Conservation (phyloP, 1,284 basidiomycete genomes). For the Sphagnurus paluster region DNA sequence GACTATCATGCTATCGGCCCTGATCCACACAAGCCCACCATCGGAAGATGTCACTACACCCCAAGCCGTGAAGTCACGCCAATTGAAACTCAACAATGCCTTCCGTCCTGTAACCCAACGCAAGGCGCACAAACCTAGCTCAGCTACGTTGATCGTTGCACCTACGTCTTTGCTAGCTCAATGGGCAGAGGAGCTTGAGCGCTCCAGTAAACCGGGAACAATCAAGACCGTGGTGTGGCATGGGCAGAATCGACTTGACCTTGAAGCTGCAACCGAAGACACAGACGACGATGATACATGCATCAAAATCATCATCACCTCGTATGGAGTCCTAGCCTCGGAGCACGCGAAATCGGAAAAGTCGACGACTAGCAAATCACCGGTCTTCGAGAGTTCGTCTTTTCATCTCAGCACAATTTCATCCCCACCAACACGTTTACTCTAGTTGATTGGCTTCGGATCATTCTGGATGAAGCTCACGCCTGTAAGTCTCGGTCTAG, state of each 20-base stretch:
- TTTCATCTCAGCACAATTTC: constrained; percentile 8
- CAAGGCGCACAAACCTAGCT: constrained; percentile 35
- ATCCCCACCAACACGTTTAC: constrained; percentile 2
- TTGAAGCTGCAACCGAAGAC: constrained; percentile 61
- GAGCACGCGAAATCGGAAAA: constrained; percentile 75
- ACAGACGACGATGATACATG: constrained; percentile 46
- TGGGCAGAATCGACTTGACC: constrained; percentile 77
- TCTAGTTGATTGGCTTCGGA: constrained; percentile 76
- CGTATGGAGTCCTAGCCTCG: constrained; percentile 85
- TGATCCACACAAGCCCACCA: constrained; percentile 80
- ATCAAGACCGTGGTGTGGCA: constrained; percentile 82
- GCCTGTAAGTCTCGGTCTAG: constrained; percentile 92
- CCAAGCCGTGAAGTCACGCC: constrained; percentile 45
- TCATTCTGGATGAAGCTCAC: constrained; percentile 91
- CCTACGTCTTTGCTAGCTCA: constrained; percentile 90
- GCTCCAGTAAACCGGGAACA: constrained; percentile 70
- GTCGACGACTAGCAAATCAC: constrained; percentile 41
- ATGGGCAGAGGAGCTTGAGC: constrained; percentile 87
- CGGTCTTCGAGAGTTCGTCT: constrained; percentile 69
- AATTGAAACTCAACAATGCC: constrained; percentile 61
- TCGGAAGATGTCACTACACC: constrained; percentile 36
- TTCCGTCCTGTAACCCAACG: constrained; percentile 47
- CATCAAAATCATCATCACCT: constrained; percentile 85
- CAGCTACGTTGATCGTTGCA: constrained; percentile 88
- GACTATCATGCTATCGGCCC: constrained; percentile 93